Base-by-base conservation (phyloP, 768 basidiomycete species). In the Gloeostereum incarnatum region DNA sequence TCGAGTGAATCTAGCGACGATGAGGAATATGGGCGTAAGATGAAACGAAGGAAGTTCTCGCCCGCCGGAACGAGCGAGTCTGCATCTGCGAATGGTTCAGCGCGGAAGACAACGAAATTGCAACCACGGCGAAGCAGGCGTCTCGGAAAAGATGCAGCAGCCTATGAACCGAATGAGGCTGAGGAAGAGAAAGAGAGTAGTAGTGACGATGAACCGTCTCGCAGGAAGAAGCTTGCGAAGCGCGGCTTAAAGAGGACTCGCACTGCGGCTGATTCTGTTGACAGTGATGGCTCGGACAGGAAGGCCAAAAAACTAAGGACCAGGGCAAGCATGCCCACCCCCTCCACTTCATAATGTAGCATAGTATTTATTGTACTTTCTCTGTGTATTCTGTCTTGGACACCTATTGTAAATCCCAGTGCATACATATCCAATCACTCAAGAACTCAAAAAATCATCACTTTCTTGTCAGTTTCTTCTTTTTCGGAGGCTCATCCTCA, bases 401-500 rank as follows among this genome's bases (percentile, higher is more conserved):
- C 26, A 8, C 14, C 9, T 29, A 8, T 29, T 29, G 9, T 29
- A 8, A 14, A 8, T 29, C 26, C 14, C 26, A 29, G 9, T 29
- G 26, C 14, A 29, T 29, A 29, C 14, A 14, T 29, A n/a, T 29
- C 26, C 9, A 29, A 8, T 29, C 14, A 29, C n/a, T n/a, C n/a
- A n/a, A n/a, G n/a, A n/a, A n/a, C n/a, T 29, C 8, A n/a, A 8
- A 29, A 29, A 6, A 6, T 31, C 34, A 22, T n/a, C 29, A 32
- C 13, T 35, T 36, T 20, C 17, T n/a, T 29, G 22, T 35, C 3
- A 41, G 32, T 42, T 40, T 53, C 51, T 57, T 61, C 52, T 63
- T 67, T 57, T 61, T 57, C 42, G 59, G 57, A 47, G 54, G 45
- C 48, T 56, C 48, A 36, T 62, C 51, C 26, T 60, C 58, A 35